phyloP scores from a whole-genome alignment of 805 yeast species.

The Myxozyma mucilagina region DNA sequence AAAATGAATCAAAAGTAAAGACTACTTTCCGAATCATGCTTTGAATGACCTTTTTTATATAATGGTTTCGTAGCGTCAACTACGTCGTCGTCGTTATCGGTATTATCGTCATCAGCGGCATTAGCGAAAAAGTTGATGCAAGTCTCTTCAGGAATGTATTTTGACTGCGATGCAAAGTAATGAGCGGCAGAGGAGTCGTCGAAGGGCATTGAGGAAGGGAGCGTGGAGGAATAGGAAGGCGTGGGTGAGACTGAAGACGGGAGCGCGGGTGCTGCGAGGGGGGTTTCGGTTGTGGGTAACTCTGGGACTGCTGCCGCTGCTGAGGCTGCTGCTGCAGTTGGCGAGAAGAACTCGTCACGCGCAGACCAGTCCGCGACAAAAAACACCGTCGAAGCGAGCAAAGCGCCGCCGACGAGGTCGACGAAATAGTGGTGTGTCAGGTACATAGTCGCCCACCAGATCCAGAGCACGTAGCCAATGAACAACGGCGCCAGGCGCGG shows the following conservation, averaged over 20 bases:
- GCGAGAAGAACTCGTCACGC: constrained; percentile 56
- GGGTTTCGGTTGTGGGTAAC: no score
- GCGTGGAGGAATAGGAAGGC: no score
- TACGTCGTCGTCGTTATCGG: not conserved
- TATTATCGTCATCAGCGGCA: not conserved
- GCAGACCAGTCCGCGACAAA: constrained; percentile 60
- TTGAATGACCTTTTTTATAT: constrained; percentile 1
- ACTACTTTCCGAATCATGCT: constrained; percentile 8
- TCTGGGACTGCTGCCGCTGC: constrained; percentile 41
- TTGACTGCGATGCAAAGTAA: constrained; percentile 5
- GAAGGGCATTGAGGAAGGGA: not conserved
- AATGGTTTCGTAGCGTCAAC: not conserved
- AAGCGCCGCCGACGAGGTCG: constrained; percentile 89
- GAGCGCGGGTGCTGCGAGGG: no score
- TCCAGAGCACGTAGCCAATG: constrained; percentile 78
- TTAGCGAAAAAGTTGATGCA: constrained; percentile 4
- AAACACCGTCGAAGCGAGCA: constrained; percentile 69
- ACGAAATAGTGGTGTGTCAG: constrained; percentile 94
- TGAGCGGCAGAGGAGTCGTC: constrained; percentile 4
- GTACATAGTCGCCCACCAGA: constrained; percentile 99
- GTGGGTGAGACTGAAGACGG: no score
- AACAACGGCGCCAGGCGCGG: constrained; percentile 69
- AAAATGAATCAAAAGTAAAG: not conserved
- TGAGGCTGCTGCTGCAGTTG: no score
- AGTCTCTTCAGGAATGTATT: constrained; percentile 3